Percentiles rank a stretch among this genome's conserved stretches.
These are phyloP conservation scores for Apostasia ramifera DNA, from an alignment of 106 monocot genomes.

Conservation along the genomic window DNA sequence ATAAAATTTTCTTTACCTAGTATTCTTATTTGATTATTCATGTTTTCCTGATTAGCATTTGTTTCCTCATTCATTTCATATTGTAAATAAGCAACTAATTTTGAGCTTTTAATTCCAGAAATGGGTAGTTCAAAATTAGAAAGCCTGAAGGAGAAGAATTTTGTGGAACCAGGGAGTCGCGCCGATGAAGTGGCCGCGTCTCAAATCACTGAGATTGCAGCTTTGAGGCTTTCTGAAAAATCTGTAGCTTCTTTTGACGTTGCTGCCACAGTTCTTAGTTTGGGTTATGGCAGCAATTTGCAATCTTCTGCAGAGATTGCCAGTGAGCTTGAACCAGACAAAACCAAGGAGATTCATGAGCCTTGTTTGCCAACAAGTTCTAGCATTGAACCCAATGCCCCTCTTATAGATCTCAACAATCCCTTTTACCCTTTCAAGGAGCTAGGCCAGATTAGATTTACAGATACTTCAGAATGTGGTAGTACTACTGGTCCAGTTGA, in stretches of 20 bases:
- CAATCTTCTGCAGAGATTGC: neutral
- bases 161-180: neutral
- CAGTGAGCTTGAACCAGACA: constrained; percentile 4
- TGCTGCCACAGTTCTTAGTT: constrained; percentile 12
- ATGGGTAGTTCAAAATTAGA: neutral
- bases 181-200: constrained; percentile 17
- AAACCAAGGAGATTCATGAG: neutral
- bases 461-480: constrained; percentile 66
- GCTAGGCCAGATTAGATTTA: constrained; percentile 26
- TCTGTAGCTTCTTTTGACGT: constrained; percentile 9
- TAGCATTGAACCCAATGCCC: neutral
- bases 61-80: neutral
- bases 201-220: constrained; percentile 12
- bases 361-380: neutral
- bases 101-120: constrained; percentile 10
- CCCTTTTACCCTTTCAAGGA: constrained; percentile 70
- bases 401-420: constrained; percentile 38
- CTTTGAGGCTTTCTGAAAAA: constrained; percentile 9
- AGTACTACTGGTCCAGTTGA: constrained; percentile 62
- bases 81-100: constrained; percentile 4
- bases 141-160: constrained; percentile 9
- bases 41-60: neutral
- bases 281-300: constrained; percentile 4
- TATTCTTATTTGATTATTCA: too few relatives aligned
- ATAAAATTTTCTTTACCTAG: too few relatives aligned